These are phyloP conservation scores for Fomes fomentarius DNA, from an alignment of 1,284 basidiomycete species.

Conservation along the genomic window DNA sequence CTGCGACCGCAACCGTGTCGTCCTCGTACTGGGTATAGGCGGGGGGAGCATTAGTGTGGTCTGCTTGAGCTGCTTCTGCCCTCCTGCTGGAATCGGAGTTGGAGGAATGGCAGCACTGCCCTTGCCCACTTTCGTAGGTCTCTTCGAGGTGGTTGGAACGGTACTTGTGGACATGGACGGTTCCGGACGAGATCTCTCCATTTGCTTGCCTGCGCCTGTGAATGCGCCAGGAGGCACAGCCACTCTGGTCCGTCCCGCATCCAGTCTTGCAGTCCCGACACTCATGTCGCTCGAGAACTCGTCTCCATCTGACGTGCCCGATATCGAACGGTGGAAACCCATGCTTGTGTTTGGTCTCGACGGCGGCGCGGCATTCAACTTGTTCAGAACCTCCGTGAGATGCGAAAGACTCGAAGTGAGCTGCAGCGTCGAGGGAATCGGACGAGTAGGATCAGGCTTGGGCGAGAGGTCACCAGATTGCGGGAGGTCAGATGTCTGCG, in stretches of 20 bases:
- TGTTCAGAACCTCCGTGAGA: slow-evolving; percentile 62
- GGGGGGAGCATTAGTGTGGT: slow-evolving; percentile 31
- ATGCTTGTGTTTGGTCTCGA: slow-evolving; percentile 64
- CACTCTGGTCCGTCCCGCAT: too few relatives aligned
- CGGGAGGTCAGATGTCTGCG: not conserved
- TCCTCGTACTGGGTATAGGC: slow-evolving; percentile 14
- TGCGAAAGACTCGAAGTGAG: slow-evolving; percentile 40
- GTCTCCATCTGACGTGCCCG: slow-evolving; percentile 23
- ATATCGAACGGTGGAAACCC: slow-evolving; percentile 53
- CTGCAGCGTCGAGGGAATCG: not conserved
- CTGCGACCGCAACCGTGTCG: slow-evolving; percentile 9
- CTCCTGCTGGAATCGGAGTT: not conserved
- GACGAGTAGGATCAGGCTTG: not conserved
- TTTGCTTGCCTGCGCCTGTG: slow-evolving; percentile 5
- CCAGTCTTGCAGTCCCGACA: not conserved
- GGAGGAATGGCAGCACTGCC: too few relatives aligned
- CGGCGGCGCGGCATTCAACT: slow-evolving; percentile 62
- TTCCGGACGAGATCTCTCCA: not conserved
- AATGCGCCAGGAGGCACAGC: too few relatives aligned
- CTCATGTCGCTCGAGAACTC: slow-evolving; percentile 18
- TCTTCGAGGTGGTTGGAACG: not conserved
- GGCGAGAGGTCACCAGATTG: not conserved
- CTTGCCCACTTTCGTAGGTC: too few relatives aligned
- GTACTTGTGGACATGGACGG: slow-evolving; percentile 3
- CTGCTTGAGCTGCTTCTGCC: slow-evolving; percentile 15